These are phyloP conservation scores for Tubosaeta sp. DNA, from an alignment of 768 basidiomycete species.

Conservation along the genomic window DNA sequence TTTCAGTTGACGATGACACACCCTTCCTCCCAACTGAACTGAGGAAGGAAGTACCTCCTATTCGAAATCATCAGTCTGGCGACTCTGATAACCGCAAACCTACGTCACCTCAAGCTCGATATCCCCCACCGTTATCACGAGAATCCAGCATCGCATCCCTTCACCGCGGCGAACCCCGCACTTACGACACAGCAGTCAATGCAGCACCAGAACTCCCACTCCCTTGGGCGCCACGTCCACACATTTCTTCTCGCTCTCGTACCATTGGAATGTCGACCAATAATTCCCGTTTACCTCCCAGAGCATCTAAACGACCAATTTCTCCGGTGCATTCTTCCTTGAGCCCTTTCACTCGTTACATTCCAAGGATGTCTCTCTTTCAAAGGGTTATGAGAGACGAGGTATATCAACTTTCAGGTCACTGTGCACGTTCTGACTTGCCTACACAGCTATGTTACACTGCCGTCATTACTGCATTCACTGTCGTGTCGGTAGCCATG, in stretches of 20 bases:
- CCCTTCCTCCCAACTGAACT: slow-evolving; percentile 14
- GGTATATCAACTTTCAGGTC: slow-evolving; percentile 34
- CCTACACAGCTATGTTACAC: slow-evolving; percentile 47
- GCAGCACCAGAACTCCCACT: neutral
- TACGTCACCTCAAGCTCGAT: neutral
- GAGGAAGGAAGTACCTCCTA: slow-evolving; percentile 3
- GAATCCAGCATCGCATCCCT: slow-evolving; percentile 5
- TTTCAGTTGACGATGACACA: slow-evolving; percentile 40
- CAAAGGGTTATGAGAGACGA: slow-evolving; percentile 58
- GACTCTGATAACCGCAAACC: slow-evolving; percentile 26
- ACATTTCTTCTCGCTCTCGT: slow-evolving; percentile 8
- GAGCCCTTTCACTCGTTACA: slow-evolving; percentile 44
- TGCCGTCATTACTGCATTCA: slow-evolving; percentile 47
- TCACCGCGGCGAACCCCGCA: neutral
- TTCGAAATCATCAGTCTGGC: slow-evolving; percentile 44
- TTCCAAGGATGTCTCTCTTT: slow-evolving; percentile 52
- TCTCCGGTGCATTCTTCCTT: slow-evolving; percentile 30
- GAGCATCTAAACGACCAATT: slow-evolving; percentile 10
- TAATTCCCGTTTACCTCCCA: slow-evolving; percentile 4
- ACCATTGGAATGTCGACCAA: slow-evolving; percentile 13
- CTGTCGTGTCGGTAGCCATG: slow-evolving; percentile 45
- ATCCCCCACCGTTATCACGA: slow-evolving; percentile 1
- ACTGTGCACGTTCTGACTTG: neutral
- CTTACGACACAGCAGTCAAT: neutral
- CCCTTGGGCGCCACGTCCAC: slow-evolving; percentile 5